Percentiles rank a stretch among this genome's conserved stretches.
Evolutionary conservation across 805 yeast species (phyloP).

Genomic region (Maudiozyma serrabonitensis): DNA sequence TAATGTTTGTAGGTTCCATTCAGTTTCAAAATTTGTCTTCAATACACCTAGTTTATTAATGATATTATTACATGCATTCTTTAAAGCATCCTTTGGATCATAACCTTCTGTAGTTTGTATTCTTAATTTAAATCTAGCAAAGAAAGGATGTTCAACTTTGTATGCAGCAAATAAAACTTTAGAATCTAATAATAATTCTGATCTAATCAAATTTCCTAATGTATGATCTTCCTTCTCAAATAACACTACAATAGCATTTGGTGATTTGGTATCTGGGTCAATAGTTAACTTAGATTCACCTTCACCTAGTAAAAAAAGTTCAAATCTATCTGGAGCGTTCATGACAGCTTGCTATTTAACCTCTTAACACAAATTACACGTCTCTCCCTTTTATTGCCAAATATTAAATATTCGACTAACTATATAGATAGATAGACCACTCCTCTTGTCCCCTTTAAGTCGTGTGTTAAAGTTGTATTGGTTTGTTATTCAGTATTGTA

Average conservation of each 20-base stretch:
- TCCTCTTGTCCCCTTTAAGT: too few species aligned
- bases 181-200: conserved; percentile 76
- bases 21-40: conserved; percentile 72
- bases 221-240: conserved; percentile 98
- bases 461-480: too few species aligned
- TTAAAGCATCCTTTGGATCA: conserved; percentile 81
- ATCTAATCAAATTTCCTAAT: conserved; percentile 78
- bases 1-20: conserved; percentile 83
- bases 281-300: conserved; percentile 89
- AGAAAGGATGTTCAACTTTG: conserved; percentile 95
- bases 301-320: conserved; percentile 91
- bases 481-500: too few species aligned
- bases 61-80: conserved; percentile 77
- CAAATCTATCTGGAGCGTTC: conserved; percentile 99
- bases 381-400: too few species aligned
- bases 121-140: conserved; percentile 90
- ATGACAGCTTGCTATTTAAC: conserved; percentile 29
- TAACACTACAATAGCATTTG: conserved; percentile 85
- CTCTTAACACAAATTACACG: too few species aligned
- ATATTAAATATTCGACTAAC: too few species aligned
- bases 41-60: conserved; percentile 70
- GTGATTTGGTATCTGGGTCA: conserved; percentile 89
- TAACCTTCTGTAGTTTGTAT: conserved; percentile 94
- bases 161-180: conserved; percentile 94
- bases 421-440: too few species aligned